phyloP scores from a whole-genome alignment of 805 yeast species.

The Myxozyma neglecta region DNA sequence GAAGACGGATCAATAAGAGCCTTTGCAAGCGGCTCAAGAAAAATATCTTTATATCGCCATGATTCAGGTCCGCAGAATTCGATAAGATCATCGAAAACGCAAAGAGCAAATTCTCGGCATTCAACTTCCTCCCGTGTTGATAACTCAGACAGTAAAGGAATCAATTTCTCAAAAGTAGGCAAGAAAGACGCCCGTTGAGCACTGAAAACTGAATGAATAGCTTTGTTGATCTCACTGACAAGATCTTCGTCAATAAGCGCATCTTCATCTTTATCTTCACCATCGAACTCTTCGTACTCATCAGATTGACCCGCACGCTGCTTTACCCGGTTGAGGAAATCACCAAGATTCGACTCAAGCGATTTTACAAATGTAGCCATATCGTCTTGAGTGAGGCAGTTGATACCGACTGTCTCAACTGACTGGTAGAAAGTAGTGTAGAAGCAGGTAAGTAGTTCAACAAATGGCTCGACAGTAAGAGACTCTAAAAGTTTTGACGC shows the following conservation, averaged over 20 bases:
- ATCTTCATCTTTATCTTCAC: constrained; percentile 75
- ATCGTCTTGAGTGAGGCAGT: constrained; percentile 50
- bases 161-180: constrained; percentile 61
- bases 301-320: constrained; percentile 47
- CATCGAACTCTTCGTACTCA: constrained; percentile 66
- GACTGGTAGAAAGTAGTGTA: constrained; percentile 70
- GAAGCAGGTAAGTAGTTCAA: constrained; percentile 76
- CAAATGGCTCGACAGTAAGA: constrained; percentile 73
- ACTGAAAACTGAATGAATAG: constrained; percentile 68
- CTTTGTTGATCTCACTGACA: constrained; percentile 79
- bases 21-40: constrained; percentile 63
- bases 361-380: constrained; percentile 59
- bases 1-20: constrained; percentile 46
- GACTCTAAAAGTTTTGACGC: constrained; percentile 66
- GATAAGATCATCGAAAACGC: constrained; percentile 75
- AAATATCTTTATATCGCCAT: constrained; percentile 60
- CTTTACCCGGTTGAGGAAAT: constrained; percentile 67
- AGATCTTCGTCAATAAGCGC: constrained; percentile 88
- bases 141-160: constrained; percentile 62
- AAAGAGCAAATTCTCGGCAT: constrained; percentile 72
- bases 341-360: constrained; percentile 60
- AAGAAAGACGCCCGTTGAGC: constrained; percentile 58
- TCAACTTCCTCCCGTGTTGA: constrained; percentile 67
- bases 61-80: constrained; percentile 77
- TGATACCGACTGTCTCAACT: constrained; percentile 65